Evolutionary conservation across 164 flowering plant species (phyloP).

Genomic region (Santalum album): DNA sequence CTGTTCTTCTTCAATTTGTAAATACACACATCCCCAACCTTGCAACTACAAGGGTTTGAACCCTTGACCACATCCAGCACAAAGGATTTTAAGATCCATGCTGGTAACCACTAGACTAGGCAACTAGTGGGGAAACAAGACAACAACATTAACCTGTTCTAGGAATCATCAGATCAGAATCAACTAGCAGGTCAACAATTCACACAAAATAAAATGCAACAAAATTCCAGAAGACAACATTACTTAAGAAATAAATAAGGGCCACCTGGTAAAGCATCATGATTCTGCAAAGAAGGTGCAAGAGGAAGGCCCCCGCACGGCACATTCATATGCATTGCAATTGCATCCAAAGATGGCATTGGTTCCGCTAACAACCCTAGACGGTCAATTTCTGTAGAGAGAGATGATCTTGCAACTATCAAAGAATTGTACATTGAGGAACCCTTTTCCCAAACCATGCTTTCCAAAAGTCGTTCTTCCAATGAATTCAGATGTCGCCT

Average conservation of each 20-base stretch:
- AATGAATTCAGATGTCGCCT: slow-evolving; percentile 86
- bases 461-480: slow-evolving; percentile 91
- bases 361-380: slow-evolving; percentile 88
- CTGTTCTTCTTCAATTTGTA: too few relatives aligned
- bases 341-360: slow-evolving; percentile 94
- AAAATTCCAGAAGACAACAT: too few relatives aligned
- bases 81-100: too few relatives aligned
- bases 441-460: slow-evolving; percentile 98
- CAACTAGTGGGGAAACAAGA: too few relatives aligned
- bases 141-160: too few relatives aligned
- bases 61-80: too few relatives aligned
- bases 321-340: slow-evolving; percentile 60
- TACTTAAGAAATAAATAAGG: background rate
- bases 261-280: slow-evolving; percentile 49
- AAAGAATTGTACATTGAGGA: slow-evolving; percentile 97
- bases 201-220: too few relatives aligned
- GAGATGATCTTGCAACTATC: slow-evolving; percentile 71
- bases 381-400: slow-evolving; percentile 69
- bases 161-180: too few relatives aligned
- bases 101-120: too few relatives aligned
- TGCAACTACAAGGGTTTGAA: too few relatives aligned
- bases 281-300: slow-evolving; percentile 43
- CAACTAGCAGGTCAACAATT: too few relatives aligned
- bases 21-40: too few relatives aligned
- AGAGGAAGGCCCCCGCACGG: slow-evolving; percentile 50